Evolutionary conservation across 441 rosid species (phyloP).

Genomic region (Isatis lusitanica): DNA sequence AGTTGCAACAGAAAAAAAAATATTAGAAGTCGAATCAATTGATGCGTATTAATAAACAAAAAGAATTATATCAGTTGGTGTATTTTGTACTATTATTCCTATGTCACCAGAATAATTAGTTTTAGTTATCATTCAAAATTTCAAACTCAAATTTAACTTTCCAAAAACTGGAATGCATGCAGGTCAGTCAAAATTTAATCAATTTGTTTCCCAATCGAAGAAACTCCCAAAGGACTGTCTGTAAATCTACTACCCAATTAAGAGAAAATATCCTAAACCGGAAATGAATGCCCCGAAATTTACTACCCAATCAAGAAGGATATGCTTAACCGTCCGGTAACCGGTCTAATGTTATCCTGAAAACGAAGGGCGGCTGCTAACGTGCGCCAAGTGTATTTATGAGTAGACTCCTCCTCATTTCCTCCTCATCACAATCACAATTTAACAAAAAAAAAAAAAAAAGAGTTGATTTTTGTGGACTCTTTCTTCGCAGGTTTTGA

Average conservation of each 20-base stretch:
- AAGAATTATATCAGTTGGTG: background rate
- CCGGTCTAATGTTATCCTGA: background rate
- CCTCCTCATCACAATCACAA: conserved; percentile 23
- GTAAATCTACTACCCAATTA: background rate
- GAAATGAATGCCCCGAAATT: background rate
- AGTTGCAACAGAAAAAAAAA: too few relatives aligned
- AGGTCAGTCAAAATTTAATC: background rate
- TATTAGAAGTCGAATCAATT: background rate
- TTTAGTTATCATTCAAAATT: background rate
- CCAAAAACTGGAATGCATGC: background rate
- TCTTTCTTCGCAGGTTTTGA: conserved; percentile 21
- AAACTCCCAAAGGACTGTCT: background rate
- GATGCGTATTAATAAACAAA: background rate
- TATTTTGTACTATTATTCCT: background rate
- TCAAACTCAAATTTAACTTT: background rate
- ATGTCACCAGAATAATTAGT: background rate
- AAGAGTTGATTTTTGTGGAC: background rate
- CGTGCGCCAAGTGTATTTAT: conserved; percentile 14
- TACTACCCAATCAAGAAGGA: background rate
- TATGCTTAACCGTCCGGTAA: conserved; percentile 3
- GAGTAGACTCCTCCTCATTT: conserved; percentile 12
- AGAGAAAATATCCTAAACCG: background rate
- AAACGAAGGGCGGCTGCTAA: conserved; percentile 32
- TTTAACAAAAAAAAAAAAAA: background rate
- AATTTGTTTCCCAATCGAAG: background rate